Base-by-base conservation (phyloP, 345 rosid genomes). In the Draba incana region DNA sequence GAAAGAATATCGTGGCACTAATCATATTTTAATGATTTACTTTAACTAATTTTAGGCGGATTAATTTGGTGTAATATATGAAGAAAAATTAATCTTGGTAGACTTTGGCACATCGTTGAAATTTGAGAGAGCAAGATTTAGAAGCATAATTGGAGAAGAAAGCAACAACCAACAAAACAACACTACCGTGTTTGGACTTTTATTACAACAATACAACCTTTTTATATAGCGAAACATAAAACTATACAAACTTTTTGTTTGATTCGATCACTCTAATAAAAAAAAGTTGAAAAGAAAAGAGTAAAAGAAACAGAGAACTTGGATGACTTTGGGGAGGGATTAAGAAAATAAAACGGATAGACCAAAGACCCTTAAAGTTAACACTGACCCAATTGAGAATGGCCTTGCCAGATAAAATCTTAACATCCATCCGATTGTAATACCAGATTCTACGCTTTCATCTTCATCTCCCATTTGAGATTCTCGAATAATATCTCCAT, bases 91-190 rank as follows among this genome's bases (percentile, higher is more conserved):
- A 51, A 10, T 50, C 30, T 16, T 44, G 43, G 42, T 55, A 64
- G 71, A 72, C 53, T 64, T 72, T 30, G 65, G 76, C 70, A 72
- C 47, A 56, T 57, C 30, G 76, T 57, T 64, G 71, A 72, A 64
- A 64, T 39, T 48, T 56, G 12, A 56, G 33, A 38, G 50, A 37
- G 48, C 10, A 7, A 35, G 14, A 35, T 62, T 45, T 3, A 61
- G 48, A 37, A 71, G 64, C 58, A 64, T 64, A 39, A 62, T 10
- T 51, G 47, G 56, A 47, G 9, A 58, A n/a, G 14, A 28, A 69
- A 39, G 11, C 49, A 49, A 47, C 23, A 64, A 48, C 45, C 47
- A 64, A 64, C 46, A 48, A 47, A 57, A 6, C 28, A 41, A 72
- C 24, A 57, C 9, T 16, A 47, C 25, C 0, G 12, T 72, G 64